Conservation (phyloP, 345 rosid species). For the Gossypium rotundifolium region DNA sequence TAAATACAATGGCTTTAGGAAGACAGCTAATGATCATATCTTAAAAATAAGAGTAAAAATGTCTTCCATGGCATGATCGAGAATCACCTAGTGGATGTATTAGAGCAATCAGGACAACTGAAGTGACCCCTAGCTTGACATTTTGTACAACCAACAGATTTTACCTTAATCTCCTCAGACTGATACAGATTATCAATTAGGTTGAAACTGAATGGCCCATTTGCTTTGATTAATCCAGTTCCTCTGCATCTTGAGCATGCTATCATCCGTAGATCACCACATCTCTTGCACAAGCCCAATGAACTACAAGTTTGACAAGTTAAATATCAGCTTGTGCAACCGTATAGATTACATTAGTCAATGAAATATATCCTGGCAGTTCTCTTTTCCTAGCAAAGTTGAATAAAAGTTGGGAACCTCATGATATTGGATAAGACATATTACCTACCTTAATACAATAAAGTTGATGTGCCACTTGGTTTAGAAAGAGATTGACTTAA, state of each 20-base stretch:
- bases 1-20: not conserved
- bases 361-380: not conserved
- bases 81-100: slow-evolving; percentile 18
- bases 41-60: not conserved
- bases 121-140: slow-evolving; percentile 74
- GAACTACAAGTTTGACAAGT: slow-evolving; percentile 43
- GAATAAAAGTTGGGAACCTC: not conserved
- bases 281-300: slow-evolving; percentile 77
- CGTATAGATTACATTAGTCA: not conserved
- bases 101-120: slow-evolving; percentile 66
- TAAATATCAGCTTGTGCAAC: slow-evolving; percentile 5
- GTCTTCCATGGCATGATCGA: not conserved
- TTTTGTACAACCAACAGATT: slow-evolving; percentile 37
- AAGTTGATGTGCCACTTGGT: not conserved
- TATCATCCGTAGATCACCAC: slow-evolving; percentile 68
- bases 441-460: not conserved
- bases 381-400: not conserved
- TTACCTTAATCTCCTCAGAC: slow-evolving; percentile 24
- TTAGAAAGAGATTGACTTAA: not conserved
- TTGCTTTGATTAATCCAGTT: slow-evolving; percentile 50
- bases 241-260: slow-evolving; percentile 83
- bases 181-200: slow-evolving; percentile 38
- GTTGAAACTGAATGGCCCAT: slow-evolving; percentile 42
- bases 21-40: not conserved
- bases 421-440: not conserved